Evolutionary conservation across 2,329 filamentous ascomycete species (phyloP).

Genomic region (Cytospora mali): DNA sequence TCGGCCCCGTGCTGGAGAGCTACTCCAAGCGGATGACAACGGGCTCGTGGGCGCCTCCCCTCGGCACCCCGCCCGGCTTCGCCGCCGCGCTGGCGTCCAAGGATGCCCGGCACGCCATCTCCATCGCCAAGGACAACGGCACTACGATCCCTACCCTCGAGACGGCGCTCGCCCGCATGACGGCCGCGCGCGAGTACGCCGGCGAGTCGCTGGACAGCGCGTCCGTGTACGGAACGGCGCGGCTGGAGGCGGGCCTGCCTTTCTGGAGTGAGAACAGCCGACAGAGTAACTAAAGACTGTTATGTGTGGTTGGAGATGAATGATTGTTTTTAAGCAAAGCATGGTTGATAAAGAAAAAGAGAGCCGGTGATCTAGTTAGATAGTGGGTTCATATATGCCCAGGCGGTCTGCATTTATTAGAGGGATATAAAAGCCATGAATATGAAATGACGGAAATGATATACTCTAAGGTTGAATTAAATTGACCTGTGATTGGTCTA

Average conservation of each 20-base stretch:
- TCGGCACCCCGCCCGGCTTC: conserved; percentile 45
- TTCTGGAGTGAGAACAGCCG: conserved; percentile 36
- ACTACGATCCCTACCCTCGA: conserved; percentile 45
- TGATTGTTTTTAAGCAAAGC: too few relatives aligned
- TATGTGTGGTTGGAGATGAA: neutral
- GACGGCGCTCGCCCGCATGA: conserved; percentile 45
- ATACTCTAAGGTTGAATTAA: too few relatives aligned
- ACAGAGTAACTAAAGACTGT: neutral
- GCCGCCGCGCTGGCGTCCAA: conserved; percentile 54
- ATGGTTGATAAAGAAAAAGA: neutral
- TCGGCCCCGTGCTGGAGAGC: conserved; percentile 40
- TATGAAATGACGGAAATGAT: neutral
- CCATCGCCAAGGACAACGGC: conserved; percentile 43
- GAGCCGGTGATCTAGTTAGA: neutral
- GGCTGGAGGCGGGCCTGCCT: conserved; percentile 44
- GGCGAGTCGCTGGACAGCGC: conserved; percentile 50
- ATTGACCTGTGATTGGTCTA: too few relatives aligned
- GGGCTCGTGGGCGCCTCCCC: conserved; percentile 40
- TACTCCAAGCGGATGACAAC: conserved; percentile 43
- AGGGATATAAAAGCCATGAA: neutral
- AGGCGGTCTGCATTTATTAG: neutral
- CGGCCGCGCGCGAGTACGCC: conserved; percentile 42
- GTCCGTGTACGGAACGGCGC: conserved; percentile 50
- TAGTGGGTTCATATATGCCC: neutral
- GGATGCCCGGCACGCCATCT: conserved; percentile 53